Evolutionary conservation across 2,329 filamentous ascomycete genomes (phyloP), one percentile per base, ranked within the genome.

Genomic region (Raffaelea ambrosiae): DNA sequence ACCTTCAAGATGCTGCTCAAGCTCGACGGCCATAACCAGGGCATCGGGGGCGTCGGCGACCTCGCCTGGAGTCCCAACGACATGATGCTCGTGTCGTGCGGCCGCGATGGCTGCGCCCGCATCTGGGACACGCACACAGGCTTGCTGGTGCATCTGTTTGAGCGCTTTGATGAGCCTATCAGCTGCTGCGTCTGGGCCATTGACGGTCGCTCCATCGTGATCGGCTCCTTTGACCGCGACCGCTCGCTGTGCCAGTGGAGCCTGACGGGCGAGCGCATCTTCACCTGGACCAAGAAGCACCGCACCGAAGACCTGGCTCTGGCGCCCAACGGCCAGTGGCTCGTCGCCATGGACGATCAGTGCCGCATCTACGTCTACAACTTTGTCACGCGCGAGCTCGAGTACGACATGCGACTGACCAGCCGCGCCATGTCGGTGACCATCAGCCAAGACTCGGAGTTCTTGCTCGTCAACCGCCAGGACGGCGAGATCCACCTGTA

Each of bases 51-150:
- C 26, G 83, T 96, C 13, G 83, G 86, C 19, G 88, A 90, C 58
- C 68, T 95, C 4, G 76, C 87, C 2, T 98, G 93, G 88, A 96
- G 90, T 61, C 93, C 90, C 5, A 88, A 98, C 63, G 88, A 95
- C 65, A 76, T 77, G 1, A 87, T 87, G 66, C 73, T 98, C 31
- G 81, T 97, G 36, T 91, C 85, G 16, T 97, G 91, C 62, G 86
- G 81, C 16, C 76, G 80, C 54, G 87, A 95, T 59, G 78, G 76
- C 41, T 76, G 75, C 52, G 88, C 87, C 1, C 77, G 83, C 33
- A 66, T 95, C 52, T 95, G 87, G 86, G 79, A 89, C 63, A 70
- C 75, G 16, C 68, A 88, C 80, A 79, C 76, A 5, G 86, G 86
- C 0, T 67, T 69, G 36, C 70, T 81, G 40, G 69, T 88, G 38